Evolutionary conservation across 1,284 basidiomycete genomes (phyloP).

Genomic region (Anthracocystis setariae): DNA sequence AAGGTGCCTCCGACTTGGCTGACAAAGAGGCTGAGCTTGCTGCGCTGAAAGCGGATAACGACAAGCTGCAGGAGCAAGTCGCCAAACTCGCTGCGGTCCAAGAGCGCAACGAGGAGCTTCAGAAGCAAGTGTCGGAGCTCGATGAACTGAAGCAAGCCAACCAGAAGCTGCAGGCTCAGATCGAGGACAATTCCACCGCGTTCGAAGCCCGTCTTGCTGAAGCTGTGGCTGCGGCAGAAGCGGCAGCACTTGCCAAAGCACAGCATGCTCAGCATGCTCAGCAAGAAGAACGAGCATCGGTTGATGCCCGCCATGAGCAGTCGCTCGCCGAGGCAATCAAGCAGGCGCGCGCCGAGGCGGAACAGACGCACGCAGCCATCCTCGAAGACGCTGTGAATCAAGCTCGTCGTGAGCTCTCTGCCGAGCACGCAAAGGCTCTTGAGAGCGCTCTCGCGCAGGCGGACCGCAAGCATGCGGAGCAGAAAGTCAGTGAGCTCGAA

Average conservation of each 20-base stretch:
- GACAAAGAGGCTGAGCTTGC: constrained; percentile 38
- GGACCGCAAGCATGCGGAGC: constrained; percentile 21
- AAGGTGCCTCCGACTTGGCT: constrained; percentile 21
- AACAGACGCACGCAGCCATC: constrained; percentile 36
- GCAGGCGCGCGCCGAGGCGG: constrained; percentile 24
- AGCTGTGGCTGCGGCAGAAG: constrained; percentile 50
- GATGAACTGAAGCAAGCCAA: constrained; percentile 13
- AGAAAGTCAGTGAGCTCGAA: constrained; percentile 27
- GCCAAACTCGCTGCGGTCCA: constrained; percentile 7
- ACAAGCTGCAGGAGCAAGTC: constrained; percentile 14
- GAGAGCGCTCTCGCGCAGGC: constrained; percentile 28
- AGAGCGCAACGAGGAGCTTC: constrained; percentile 18
- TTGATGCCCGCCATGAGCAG: constrained; percentile 16
- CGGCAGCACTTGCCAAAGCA: constrained; percentile 31
- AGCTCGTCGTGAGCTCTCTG: constrained; percentile 36
- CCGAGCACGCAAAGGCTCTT: constrained; percentile 31
- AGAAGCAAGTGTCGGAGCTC: constrained; percentile 8
- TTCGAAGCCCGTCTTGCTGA: constrained; percentile 33
- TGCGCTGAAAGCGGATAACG: constrained; percentile 3
- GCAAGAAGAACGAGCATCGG: constrained; percentile 13
- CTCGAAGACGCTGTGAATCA: constrained; percentile 36
- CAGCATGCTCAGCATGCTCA: constrained; percentile 4
- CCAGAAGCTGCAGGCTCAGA: constrained; percentile 14
- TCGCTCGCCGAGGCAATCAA: constrained; percentile 20
- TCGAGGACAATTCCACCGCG: constrained; percentile 19